Evolutionary conservation across 2,329 filamentous ascomycete species (phyloP).

Genomic region (Didymellaceae sp.): DNA sequence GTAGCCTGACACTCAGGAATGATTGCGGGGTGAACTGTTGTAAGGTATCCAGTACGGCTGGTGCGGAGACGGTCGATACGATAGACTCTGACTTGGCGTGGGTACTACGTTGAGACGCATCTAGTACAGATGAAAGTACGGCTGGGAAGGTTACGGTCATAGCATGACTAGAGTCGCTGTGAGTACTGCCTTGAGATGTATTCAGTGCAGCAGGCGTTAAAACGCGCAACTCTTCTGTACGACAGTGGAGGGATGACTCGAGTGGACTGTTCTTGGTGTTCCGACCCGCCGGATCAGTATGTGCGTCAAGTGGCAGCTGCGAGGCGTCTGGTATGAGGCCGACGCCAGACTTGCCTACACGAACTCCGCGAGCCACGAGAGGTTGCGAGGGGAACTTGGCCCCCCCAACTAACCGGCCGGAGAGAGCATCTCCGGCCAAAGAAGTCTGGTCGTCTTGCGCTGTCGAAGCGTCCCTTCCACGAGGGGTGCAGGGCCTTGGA

Average conservation of each 20-base stretch:
- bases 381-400: conserved; percentile 10
- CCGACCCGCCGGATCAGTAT: conserved; percentile 8
- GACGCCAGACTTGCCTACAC: conserved; percentile 9
- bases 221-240: not conserved
- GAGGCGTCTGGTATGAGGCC: conserved; percentile 9
- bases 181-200: not conserved
- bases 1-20: conserved; percentile 46
- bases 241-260: not conserved
- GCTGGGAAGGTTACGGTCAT: too few species aligned
- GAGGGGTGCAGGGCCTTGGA: conserved; percentile 4
- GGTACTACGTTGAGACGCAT: too few species aligned
- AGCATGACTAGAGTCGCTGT: too few species aligned
- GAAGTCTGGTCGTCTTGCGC: conserved; percentile 27
- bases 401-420: conserved; percentile 25
- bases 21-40: conserved; percentile 24
- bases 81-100: too few species aligned
- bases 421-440: conserved; percentile 46
- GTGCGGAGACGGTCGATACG: not conserved
- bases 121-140: not conserved
- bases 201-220: not conserved
- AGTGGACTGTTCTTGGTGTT: conserved; percentile 12
- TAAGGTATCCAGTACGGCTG: conserved; percentile 10
- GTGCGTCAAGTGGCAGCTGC: not conserved
- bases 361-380: conserved; percentile 20
- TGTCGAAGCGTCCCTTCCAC: conserved; percentile 25